Base-by-base conservation (phyloP, 352 stramenopile species). In the Phytopythium oedochilum region DNA sequence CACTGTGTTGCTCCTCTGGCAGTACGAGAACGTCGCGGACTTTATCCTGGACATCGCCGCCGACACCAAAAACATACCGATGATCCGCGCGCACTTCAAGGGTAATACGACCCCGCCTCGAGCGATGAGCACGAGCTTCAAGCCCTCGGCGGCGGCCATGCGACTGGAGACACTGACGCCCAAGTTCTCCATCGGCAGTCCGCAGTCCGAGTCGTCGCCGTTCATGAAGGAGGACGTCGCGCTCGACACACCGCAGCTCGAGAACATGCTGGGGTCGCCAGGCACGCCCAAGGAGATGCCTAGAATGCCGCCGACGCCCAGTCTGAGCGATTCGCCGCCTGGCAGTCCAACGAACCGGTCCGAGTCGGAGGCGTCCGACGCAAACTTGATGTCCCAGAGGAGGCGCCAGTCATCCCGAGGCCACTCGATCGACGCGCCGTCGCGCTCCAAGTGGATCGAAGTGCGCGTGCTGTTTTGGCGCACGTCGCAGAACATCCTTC, bases 1-100 rank as follows among this genome's bases (percentile, higher is more conserved):
- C 42, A 29, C 5, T 51, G 22, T 53, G 18, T 17, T 59, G 50
- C 42, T 1, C 25, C 53, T n/a, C n/a, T 10, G 45, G 5, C 43
- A 84, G 61, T 72, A 92, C 45, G 83, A 94, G 26, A 92, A 89
- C 61, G 86, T 90, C 42, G 81, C 83, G 8, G 83, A 92, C 40
- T 90, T 90, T 55, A 85, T 94, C 47, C 58, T 94, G 11, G 81
- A 90, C 59, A 83, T 91, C 18, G 83, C 79, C 20, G 79, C 73
- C 7, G 65, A 92, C 42, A 58, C 66, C 6, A 70, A 68, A 35
- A 86, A 89, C 51, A 88, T 90, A 34, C 66, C 73, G 10, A 75
- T 73, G 50, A 77, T 89, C 23, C 74, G 71, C 3, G 70, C 74
- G 10, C 63, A 75, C 34, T 74, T 83, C 57, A 77, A 80, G 47